Conservation (phyloP, 345 rosid genomes). For the Brassica juncea region DNA sequence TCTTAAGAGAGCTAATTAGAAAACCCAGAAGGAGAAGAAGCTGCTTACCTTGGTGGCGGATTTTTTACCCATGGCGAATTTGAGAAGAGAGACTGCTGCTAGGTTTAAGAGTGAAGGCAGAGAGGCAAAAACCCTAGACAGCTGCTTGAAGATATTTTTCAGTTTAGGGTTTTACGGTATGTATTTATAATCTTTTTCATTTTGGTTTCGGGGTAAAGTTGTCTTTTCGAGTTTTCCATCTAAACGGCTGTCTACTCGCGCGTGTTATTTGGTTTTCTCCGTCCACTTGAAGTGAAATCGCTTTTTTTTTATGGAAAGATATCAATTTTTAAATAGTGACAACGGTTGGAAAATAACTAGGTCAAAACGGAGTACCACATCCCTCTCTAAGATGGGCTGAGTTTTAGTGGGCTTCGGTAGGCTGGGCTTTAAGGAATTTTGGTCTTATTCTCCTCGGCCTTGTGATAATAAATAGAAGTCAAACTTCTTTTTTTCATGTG, state of each 20-base stretch:
- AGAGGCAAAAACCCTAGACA: constrained; percentile 28
- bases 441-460: too few relatives aligned
- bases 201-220: neutral
- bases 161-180: constrained; percentile 39
- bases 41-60: constrained; percentile 51
- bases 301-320: neutral
- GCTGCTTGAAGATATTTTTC: constrained; percentile 35
- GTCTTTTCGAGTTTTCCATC: neutral
- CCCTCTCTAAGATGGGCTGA: constrained; percentile 21
- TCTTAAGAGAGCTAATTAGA: neutral
- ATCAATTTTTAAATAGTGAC: neutral
- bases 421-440: neutral
- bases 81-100: constrained; percentile 20
- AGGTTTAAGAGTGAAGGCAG: constrained; percentile 17
- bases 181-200: constrained; percentile 32
- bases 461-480: too few relatives aligned
- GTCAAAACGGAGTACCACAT: constrained; percentile 20
- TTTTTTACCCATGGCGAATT: constrained; percentile 57
- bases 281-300: constrained; percentile 12
- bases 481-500: too few relatives aligned
- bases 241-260: constrained; percentile 29
- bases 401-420: constrained; percentile 10
- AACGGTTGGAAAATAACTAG: neutral
- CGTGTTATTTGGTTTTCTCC: constrained; percentile 1
- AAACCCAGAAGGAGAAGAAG: neutral